Evolutionary conservation across 2,329 filamentous ascomycete species (phyloP), one percentile per base, ranked within the genome.

Genomic region (Mycosphaerella sp.): DNA sequence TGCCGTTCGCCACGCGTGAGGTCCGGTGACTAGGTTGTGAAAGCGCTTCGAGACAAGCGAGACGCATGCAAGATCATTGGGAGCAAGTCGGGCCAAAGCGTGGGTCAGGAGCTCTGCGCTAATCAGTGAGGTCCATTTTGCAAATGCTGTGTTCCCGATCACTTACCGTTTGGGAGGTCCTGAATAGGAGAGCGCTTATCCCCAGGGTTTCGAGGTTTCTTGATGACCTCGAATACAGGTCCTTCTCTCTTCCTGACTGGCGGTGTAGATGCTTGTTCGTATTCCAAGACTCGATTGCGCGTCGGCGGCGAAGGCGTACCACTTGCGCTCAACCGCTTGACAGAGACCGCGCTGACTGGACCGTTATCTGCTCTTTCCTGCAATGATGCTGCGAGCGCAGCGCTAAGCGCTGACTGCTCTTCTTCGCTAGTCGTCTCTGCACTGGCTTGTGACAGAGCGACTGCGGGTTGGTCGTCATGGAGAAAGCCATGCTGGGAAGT

Each of bases 1-100:
- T 5, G 90, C 91, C 66, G 89, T 87, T 57, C 89, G 83, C 91
- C 91, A 97, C 6, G 89, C 89, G 71, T 96, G 89, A 13, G 90
- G 88, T 1, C 87, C 91, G 4, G 89, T 95, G 50, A 97, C 86
- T 36, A 97, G 76, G 46, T 79, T 78, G 68, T 95, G 87, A 66
- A 97, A 94, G 49, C 87, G 86, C 63, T 84, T 87, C 30, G 88
- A 96, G 27, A 97, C 89, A 44, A 95, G 78, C 14, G 89, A 85
- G 9, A 95, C 85, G 8, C 85, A 80, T 14, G 85, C 83, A 61
- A 97, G 80, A 18, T 91, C 89, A 56, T 87, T 81, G 8, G 90
- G 89, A 45, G 90, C 85, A 46, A 98, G 76, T 72, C 97, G 87
- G 35, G 93, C 95, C 51, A 97, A 73, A 28, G 95, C 84, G 64